A percentile compares a stretch with the other conserved stretches of the same genome.
Conservation (phyloP, 192 early-diverging fungal species). For the Thamnidium elegans region DNA sequence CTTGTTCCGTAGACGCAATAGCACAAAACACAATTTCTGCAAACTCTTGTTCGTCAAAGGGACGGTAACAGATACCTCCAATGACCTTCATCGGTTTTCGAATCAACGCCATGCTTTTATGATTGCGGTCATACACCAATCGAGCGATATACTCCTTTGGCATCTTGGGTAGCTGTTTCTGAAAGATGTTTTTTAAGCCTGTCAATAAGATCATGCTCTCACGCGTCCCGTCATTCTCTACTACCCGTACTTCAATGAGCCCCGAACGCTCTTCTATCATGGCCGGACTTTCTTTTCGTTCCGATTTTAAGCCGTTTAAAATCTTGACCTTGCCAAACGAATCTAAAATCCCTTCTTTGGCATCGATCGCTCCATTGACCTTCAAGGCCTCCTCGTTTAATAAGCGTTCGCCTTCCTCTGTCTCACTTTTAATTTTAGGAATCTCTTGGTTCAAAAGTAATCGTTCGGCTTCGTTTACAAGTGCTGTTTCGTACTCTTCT, state of each 20-base stretch:
- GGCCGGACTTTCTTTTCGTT: slow-evolving; percentile 58
- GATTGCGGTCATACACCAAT: slow-evolving; percentile 90
- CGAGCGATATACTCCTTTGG: slow-evolving; percentile 97
- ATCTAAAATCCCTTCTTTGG: slow-evolving; percentile 1
- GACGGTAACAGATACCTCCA: slow-evolving; percentile 94
- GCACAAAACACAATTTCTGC: slow-evolving; percentile 99
- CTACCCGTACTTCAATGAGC: slow-evolving; percentile 67
- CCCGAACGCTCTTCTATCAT: slow-evolving; percentile 65
- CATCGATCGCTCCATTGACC: slow-evolving; percentile 2
- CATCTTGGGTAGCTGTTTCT: slow-evolving; percentile 98
- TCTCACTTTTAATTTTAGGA: slow-evolving; percentile 4
- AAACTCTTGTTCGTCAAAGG: slow-evolving; percentile 85
- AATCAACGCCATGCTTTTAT: slow-evolving; percentile 81
- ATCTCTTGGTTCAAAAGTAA: slow-evolving; percentile 3
- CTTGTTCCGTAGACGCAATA: slow-evolving; percentile 86
- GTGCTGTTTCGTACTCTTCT: neutral
- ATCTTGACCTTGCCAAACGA: neutral
- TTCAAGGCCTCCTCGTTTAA: neutral
- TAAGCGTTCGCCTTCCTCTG: slow-evolving; percentile 4
- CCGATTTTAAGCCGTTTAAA: slow-evolving; percentile 8
- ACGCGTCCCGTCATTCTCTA: slow-evolving; percentile 75
- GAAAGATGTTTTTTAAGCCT: slow-evolving; percentile 93
- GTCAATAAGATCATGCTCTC: slow-evolving; percentile 88
- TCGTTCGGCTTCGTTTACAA: slow-evolving; percentile 9
- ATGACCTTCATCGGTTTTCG: slow-evolving; percentile 69